Base-by-base conservation (phyloP, 345 rosid species). In the Gossypium sturtianum region DNA sequence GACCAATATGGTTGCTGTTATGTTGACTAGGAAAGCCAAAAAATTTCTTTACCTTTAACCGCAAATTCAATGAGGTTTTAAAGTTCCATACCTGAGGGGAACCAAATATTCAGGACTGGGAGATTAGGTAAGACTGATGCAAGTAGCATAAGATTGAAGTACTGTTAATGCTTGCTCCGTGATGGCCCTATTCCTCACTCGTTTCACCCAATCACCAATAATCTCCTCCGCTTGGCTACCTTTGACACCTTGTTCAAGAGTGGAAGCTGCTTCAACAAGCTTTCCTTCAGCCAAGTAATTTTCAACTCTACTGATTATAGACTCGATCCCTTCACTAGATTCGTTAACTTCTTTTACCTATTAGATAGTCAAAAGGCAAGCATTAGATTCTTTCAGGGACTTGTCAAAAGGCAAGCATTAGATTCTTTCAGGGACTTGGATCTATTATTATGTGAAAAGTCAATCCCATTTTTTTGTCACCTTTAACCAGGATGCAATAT, bases 201-300 rank as follows among this genome's bases (percentile, higher is more conserved):
- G 85, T 75, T 44, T 84, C 72, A 90, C 93, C 99, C 99, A 95
- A 20, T 85, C 87, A 29, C 80, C 74, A 6, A 82, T 87, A 52
- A 91, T 71, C 78, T 84, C 93, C 70, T 89, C 97, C 1, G 95
- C 98, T 83, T 89, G 84, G 87, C 97, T 91, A 77, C 98, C 99
- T 70, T 76, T 78, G 10, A 89, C 92, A 27, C 99, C 97, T 72
- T 89, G 90, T 82, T 92, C 94, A 66, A 92, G 97, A 74, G 87
- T 83, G 47, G 88, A 83, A 19, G 97, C 98, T 69, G 98, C 98
- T 80, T 93, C 98, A 0, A 86, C 91, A 20, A 95, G 91, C 81
- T 89, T 91, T 15, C 99, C 98, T 66, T 91, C 97, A 0, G 89
- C 83, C 57, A 95, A 82, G 84, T 83, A 84, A 83, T 80, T 80